Conservation (phyloP, 768 basidiomycete genomes). For the Naganishia friedmannii region DNA sequence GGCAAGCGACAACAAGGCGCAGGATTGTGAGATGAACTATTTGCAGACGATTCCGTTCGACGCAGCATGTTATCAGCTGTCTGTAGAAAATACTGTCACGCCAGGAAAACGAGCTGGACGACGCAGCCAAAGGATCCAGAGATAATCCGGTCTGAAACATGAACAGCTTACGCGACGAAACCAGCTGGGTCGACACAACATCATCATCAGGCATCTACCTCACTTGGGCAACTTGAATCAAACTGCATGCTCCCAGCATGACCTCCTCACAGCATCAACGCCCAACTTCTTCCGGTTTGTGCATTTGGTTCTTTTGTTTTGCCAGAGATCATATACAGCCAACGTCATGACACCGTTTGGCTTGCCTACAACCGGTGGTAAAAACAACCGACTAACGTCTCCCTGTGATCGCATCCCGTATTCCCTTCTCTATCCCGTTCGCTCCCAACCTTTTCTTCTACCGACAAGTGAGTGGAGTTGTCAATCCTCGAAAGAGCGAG, state of each 20-base stretch:
- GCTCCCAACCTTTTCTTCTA: background rate
- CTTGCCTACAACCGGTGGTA: conserved; percentile 25
- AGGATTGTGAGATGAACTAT: too few species aligned
- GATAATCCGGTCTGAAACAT: too few species aligned
- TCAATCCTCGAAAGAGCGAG: conserved; percentile 2
- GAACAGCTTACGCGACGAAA: too few species aligned
- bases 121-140: too few species aligned
- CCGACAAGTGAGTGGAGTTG: conserved; percentile 18
- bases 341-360: conserved; percentile 23
- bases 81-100: too few species aligned
- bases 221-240: background rate
- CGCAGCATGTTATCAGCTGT: too few species aligned
- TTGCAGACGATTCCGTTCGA: too few species aligned
- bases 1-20: too few species aligned
- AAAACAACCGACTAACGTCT: conserved; percentile 19
- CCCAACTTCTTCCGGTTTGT: conserved; percentile 6
- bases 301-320: conserved; percentile 22
- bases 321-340: conserved; percentile 25
- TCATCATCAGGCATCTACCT: background rate
- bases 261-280: background rate
- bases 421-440: background rate
- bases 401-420: background rate
- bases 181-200: too few species aligned
- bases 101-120: too few species aligned
- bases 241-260: background rate